A percentile compares a stretch with the other conserved stretches of the same genome.
phyloP scores from a whole-genome alignment of 1,139 yeast species.

The Yamadazyma sp. region DNA sequence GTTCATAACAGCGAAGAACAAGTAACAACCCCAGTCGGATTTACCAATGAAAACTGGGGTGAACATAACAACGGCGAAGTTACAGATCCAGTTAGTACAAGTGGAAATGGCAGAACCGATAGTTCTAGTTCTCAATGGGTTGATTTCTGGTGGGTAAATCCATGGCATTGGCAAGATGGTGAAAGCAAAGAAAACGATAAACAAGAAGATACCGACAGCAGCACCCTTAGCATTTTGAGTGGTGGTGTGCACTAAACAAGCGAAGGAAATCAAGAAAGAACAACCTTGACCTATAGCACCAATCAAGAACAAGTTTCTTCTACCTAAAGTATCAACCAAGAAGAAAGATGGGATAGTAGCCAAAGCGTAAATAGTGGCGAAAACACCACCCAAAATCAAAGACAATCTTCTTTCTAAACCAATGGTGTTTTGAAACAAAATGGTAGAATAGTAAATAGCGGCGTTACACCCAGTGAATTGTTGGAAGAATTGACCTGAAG shows the following conservation, averaged over 20 bases:
- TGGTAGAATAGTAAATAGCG: slow-evolving; percentile 63
- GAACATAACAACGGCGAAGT: slow-evolving; percentile 46
- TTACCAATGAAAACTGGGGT: slow-evolving; percentile 40
- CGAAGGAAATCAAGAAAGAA: slow-evolving; percentile 38
- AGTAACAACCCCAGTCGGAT: slow-evolving; percentile 41
- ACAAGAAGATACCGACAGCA: slow-evolving; percentile 50
- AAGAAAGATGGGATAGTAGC: slow-evolving; percentile 61
- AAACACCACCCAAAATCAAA: slow-evolving; percentile 60
- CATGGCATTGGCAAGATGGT: slow-evolving; percentile 56
- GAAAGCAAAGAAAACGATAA: slow-evolving; percentile 52
- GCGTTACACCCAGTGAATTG: slow-evolving; percentile 63
- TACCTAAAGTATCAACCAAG: slow-evolving; percentile 60
- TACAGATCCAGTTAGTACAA: slow-evolving; percentile 44
- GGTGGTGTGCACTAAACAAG: slow-evolving; percentile 34
- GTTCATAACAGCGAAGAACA: slow-evolving; percentile 41
- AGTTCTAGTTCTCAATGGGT: slow-evolving; percentile 58
- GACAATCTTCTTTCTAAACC: slow-evolving; percentile 50
- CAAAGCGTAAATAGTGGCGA: slow-evolving; percentile 57
- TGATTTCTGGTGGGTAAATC: slow-evolving; percentile 59
- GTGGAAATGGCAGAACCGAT: slow-evolving; percentile 50
- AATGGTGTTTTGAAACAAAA: slow-evolving; percentile 54
- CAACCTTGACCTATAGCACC: slow-evolving; percentile 48
- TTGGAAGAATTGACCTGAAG: slow-evolving; percentile 51
- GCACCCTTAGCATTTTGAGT: slow-evolving; percentile 41
- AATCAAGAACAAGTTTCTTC: slow-evolving; percentile 54